phyloP scores from a whole-genome alignment of 345 rosid species.

The Gossypium australe region DNA sequence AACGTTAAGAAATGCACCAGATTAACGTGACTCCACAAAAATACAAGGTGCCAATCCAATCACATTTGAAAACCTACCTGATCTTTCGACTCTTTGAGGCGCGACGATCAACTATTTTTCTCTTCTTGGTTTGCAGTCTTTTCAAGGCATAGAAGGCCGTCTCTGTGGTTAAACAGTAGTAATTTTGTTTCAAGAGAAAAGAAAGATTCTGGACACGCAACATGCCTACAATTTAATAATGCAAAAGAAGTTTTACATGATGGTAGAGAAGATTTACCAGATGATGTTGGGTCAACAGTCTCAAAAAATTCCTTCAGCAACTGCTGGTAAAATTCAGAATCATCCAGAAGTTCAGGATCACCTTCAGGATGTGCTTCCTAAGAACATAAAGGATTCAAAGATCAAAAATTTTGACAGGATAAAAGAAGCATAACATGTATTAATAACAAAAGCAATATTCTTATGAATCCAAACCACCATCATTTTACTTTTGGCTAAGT shows the following conservation, averaged over 20 bases:
- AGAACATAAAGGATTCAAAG: neutral
- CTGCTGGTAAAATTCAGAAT: constrained; percentile 84
- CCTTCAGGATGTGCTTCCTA: constrained; percentile 58
- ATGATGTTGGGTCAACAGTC: constrained; percentile 59
- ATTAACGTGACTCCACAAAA: too few relatives aligned
- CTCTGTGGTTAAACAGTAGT: constrained; percentile 36
- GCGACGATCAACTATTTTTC: constrained; percentile 76
- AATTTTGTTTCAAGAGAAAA: neutral
- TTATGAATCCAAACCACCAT: neutral
- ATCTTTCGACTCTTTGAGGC: constrained; percentile 93
- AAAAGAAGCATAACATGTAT: neutral
- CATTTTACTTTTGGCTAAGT: neutral
- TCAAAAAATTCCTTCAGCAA: constrained; percentile 81
- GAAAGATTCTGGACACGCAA: neutral
- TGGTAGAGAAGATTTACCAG: constrained; percentile 33
- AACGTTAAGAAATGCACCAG: neutral
- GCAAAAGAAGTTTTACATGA: neutral
- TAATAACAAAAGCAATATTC: neutral
- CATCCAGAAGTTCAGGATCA: constrained; percentile 87
- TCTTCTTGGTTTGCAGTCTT: constrained; percentile 71
- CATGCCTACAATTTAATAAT: neutral
- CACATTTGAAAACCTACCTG: constrained; percentile 33
- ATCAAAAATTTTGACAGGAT: neutral
- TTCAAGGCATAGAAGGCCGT: constrained; percentile 64
- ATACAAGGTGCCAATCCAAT: neutral